Evolutionary conservation across 2,329 filamentous ascomycete genomes (phyloP).

Genomic region (Aspergillus fructus): DNA sequence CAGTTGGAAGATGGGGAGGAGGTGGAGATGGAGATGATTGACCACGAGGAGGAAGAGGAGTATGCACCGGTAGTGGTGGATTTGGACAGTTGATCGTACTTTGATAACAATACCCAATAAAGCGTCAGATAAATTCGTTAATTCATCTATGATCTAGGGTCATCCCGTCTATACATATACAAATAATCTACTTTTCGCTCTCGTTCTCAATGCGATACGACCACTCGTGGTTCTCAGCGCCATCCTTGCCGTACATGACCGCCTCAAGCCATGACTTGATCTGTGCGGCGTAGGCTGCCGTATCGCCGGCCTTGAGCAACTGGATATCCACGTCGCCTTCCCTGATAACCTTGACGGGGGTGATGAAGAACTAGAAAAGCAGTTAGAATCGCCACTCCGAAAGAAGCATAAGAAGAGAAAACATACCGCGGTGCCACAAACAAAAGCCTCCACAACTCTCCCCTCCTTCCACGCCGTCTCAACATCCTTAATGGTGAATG

Average conservation of each 20-base stretch:
- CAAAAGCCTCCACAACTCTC: conserved; percentile 79
- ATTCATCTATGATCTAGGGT: too few relatives aligned
- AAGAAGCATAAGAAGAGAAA: not conserved
- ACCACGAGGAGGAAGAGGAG: conserved; percentile 60
- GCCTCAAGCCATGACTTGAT: conserved; percentile 68
- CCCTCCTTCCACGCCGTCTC: conserved; percentile 71
- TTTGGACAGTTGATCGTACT: conserved; percentile 19
- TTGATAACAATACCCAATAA: not conserved
- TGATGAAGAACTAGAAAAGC: conserved; percentile 63
- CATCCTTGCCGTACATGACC: conserved; percentile 74
- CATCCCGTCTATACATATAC: not conserved
- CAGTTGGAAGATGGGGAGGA: conserved; percentile 64
- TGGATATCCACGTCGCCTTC: conserved; percentile 64
- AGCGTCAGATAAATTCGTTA: too few relatives aligned
- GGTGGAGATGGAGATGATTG: conserved; percentile 59
- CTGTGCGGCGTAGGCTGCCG: conserved; percentile 34
- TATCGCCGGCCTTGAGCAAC: conserved; percentile 41
- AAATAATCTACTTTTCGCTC: conserved; percentile 28
- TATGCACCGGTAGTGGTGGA: conserved; percentile 64
- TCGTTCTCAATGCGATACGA: conserved; percentile 66
- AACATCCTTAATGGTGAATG: conserved; percentile 79
- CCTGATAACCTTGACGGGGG: conserved; percentile 66
- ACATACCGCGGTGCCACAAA: conserved; percentile 79
- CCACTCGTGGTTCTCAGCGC: conserved; percentile 67
- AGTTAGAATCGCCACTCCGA: not conserved